Conservation (phyloP, 2,329 filamentous ascomycete genomes). For the Dactylellina parvicollis region DNA sequence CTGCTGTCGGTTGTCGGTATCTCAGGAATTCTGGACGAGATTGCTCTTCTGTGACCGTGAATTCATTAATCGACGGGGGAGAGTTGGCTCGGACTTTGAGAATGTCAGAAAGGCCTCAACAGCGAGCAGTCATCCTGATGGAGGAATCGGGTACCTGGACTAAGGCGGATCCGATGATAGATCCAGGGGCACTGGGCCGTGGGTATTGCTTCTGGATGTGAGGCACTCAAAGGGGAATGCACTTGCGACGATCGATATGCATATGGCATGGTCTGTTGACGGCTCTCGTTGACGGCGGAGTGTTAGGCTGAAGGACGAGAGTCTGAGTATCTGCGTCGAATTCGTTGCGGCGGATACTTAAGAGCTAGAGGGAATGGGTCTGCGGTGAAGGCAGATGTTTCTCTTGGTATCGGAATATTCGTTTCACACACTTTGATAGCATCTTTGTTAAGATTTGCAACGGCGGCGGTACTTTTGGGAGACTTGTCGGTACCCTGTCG, state of each 20-base stretch:
- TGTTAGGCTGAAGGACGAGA: background rate
- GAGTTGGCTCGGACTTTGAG: background rate
- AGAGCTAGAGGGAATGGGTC: background rate
- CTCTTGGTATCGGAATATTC: too few species aligned
- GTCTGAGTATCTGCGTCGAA: background rate
- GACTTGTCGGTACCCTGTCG: constrained; percentile 14
- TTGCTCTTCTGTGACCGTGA: background rate
- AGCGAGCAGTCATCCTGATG: background rate
- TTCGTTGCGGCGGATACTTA: constrained; percentile 5
- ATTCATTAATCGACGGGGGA: background rate
- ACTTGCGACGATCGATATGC: constrained; percentile 44
- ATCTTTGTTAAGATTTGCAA: background rate
- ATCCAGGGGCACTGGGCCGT: constrained; percentile 35
- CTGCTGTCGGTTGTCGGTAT: constrained; percentile 9
- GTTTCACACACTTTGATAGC: constrained; percentile 18
- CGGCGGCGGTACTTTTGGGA: constrained; percentile 11
- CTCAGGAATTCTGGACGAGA: background rate
- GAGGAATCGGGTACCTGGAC: constrained; percentile 37
- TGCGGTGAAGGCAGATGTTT: constrained; percentile 15
- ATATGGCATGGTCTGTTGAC: constrained; percentile 37
- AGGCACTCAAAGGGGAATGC: constrained; percentile 49
- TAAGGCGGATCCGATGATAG: constrained; percentile 30
- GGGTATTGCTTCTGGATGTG: constrained; percentile 25
- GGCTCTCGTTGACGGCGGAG: background rate
- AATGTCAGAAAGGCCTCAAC: background rate